Base-by-base conservation (phyloP, 495 filamentous ascomycete species). In the Xylaria venustula region DNA sequence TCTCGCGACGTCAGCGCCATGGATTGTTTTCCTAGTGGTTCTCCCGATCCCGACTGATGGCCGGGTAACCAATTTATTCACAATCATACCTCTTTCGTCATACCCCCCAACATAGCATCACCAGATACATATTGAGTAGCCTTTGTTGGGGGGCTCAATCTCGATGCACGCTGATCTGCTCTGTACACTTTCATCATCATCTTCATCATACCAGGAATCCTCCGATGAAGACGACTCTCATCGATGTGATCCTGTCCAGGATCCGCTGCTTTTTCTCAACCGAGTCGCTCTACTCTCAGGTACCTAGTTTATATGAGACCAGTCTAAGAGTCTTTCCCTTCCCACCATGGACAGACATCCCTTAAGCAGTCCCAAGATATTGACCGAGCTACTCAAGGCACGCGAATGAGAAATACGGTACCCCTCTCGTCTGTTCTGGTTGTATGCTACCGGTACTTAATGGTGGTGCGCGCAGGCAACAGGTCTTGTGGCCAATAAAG, bases 51-150 rank as follows among this genome's bases (percentile, higher is more conserved):
- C 47, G 54, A 26, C 17, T 26, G 42, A 48, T 48, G 42, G 19
- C 41, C 42, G 37, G 42, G 19, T 20, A 48, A 57, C 19, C 42
- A 37, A 45, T 55, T 37, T 48, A 57, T 48, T 19, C 30, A 36
- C 28, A 4, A 25, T 30, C 11, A 56, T 19, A 17, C 40, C 52
- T 28, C 5, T 23, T 46, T 32, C 25, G 25, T 37, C 54, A 57
- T 57, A 26, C 19, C 19, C 19, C 22, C 15, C 28, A 14, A 14
- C 8, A 47, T 25, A 6, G 1, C 12, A 25, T 19, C 14, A 57
- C 37, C 0, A 36, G 26, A 23, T 19, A 20, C 5, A 11, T 34
- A 45, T 22, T 32, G 22, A n/a, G n/a, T 11, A 34, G 30, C 11
- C 30, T 34, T 34, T 34, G 30, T 34, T 34, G 11, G 30, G 11